Percentiles rank a stretch among this genome's conserved stretches.
Evolutionary conservation across 257 asterid species (phyloP).

Genomic region (Scutellaria galericulata): DNA sequence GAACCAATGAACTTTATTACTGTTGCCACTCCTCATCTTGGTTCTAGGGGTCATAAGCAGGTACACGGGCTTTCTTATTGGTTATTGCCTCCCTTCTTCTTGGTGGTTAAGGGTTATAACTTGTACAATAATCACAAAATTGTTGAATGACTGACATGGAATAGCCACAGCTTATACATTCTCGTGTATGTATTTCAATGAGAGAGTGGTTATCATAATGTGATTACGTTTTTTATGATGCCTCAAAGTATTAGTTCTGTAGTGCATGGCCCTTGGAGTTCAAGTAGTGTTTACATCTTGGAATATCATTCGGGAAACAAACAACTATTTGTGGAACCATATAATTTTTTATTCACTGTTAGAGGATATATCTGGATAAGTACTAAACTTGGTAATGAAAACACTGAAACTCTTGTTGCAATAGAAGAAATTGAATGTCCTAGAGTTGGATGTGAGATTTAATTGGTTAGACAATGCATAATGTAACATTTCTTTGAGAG

Average conservation of each 20-base stretch:
- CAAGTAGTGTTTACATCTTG: background rate
- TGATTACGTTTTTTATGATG: background rate
- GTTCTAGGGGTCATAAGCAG: conserved; percentile 98
- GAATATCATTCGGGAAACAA: background rate
- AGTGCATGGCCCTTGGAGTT: background rate
- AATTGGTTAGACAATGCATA: background rate
- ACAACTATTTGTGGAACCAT: background rate
- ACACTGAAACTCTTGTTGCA: background rate
- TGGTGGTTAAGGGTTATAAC: background rate
- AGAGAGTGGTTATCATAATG: background rate
- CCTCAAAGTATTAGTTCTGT: conserved; percentile 2
- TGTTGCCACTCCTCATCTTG: conserved; percentile 99
- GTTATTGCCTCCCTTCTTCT: conserved; percentile 18
- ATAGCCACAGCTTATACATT: background rate
- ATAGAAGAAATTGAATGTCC: background rate
- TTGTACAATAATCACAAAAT: conserved; percentile 8
- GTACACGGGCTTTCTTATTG: conserved; percentile 43
- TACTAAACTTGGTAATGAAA: conserved; percentile 7
- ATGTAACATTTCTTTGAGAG: background rate
- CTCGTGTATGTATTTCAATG: conserved; percentile 13
- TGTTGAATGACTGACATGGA: conserved; percentile 10
- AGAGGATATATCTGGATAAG: background rate
- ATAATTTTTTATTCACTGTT: background rate
- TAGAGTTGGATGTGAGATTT: background rate
- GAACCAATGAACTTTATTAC: conserved; percentile 85